A percentile compares a stretch with the other conserved stretches of the same genome.
Conservation (phyloP, 1,284 basidiomycete species). For the Takashimella tepidaria region DNA sequence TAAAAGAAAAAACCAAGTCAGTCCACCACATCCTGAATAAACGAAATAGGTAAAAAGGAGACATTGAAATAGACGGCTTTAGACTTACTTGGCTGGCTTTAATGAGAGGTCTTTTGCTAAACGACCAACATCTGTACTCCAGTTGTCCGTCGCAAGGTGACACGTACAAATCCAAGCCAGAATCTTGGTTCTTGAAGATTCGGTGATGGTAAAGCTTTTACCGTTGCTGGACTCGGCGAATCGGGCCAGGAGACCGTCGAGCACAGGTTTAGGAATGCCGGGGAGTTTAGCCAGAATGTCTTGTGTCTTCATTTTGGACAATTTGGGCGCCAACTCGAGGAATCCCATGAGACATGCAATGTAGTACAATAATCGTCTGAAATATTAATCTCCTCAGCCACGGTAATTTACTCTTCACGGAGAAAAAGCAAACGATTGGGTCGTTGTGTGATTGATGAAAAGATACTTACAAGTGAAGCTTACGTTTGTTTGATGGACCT, state of each 20-base stretch:
- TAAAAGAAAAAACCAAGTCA: no score
- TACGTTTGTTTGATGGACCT: conserved; percentile 35
- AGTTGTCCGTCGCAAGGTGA: conserved; percentile 71
- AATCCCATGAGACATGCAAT: conserved; percentile 71
- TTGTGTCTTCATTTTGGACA: conserved; percentile 17
- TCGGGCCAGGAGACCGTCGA: conserved; percentile 68
- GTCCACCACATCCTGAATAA: neutral
- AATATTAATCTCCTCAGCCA: no score
- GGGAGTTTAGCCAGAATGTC: conserved; percentile 56
- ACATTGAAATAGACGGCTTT: neutral
- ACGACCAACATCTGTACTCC: conserved; percentile 60
- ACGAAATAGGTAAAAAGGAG: neutral
- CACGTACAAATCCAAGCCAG: conserved; percentile 73
- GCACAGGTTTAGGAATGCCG: conserved; percentile 58
- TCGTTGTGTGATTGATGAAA: neutral
- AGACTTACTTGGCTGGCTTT: conserved; percentile 57
- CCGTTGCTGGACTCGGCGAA: conserved; percentile 63
- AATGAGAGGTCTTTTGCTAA: conserved; percentile 70
- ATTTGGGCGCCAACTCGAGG: conserved; percentile 49
- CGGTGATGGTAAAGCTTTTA: conserved; percentile 62
- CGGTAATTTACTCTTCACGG: neutral
- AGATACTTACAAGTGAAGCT: conserved; percentile 55
- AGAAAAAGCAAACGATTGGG: conserved; percentile 5
- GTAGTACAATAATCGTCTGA: conserved; percentile 70
- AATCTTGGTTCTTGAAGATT: conserved; percentile 61